A percentile compares a stretch with the other conserved stretches of the same genome.
Conservation (phyloP, 345 rosid genomes). For the Hibiscus syriacus region DNA sequence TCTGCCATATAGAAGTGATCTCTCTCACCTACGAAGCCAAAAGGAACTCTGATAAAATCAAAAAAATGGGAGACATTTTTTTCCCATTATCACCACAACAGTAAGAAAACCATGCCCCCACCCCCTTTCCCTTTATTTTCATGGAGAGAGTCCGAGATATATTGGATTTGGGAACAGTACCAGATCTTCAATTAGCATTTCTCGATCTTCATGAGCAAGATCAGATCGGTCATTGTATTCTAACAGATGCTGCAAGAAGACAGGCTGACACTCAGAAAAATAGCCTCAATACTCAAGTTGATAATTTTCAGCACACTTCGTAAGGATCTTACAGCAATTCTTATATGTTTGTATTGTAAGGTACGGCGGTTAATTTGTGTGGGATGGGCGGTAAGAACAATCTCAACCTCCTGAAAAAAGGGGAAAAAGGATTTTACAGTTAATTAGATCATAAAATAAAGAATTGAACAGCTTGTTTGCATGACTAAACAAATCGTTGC, state of each 20-base stretch:
- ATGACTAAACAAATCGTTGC: neutral
- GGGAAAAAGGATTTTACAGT: constrained; percentile 18
- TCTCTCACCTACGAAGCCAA: constrained; percentile 60
- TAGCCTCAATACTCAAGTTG: neutral
- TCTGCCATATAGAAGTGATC: constrained; percentile 88
- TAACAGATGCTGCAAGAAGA: constrained; percentile 63
- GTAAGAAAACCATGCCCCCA: neutral
- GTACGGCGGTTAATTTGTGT: constrained; percentile 95
- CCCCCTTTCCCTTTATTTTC: constrained; percentile 2
- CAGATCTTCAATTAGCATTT: constrained; percentile 89
- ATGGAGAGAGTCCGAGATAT: neutral
- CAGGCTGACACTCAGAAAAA: constrained; percentile 11
- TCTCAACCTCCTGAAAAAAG: constrained; percentile 76
- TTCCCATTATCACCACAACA: neutral
- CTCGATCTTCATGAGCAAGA: constrained; percentile 87
- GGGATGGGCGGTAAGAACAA: constrained; percentile 96
- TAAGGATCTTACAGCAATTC: constrained; percentile 64
- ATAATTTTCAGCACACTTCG: constrained; percentile 42
- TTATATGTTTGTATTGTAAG: constrained; percentile 87
- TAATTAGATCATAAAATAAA: neutral
- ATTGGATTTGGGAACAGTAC: constrained; percentile 29
- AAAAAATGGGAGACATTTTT: neutral
- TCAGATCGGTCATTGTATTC: constrained; percentile 84
- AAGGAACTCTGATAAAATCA: constrained; percentile 6
- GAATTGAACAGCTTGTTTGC: neutral